Evolutionary conservation across 192 early-diverging fungal species (phyloP), one percentile per base, ranked within the genome.

Genomic region (Backusella morwellensis): DNA sequence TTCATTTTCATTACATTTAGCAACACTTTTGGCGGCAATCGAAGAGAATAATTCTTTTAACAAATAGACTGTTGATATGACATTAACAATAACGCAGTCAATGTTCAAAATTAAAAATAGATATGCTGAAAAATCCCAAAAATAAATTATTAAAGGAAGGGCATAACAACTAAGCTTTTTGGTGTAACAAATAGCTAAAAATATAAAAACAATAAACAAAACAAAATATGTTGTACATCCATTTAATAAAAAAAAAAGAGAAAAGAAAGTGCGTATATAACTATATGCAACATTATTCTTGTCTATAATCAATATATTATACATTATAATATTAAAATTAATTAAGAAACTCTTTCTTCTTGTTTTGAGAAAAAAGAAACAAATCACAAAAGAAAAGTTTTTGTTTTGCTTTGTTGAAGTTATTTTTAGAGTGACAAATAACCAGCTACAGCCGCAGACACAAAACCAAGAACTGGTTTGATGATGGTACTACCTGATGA

Each of bases 361-460:
- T 54, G 17, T 59, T 59, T 23, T 4, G 11, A 26, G 23, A 63
- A 26, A 63, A 63, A 63, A 29, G 11, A 63, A 63, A 29, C 26
- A 63, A 29, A 29, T 26, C 47, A 50, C 47, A 50, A 26, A 26
- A 63, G 23, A 59, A 59, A 29, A 26, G 6, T 8, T 59, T 40
- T 59, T 21, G 15, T 50, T 50, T 56, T 56, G 54, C 1, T 56
- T 59, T 63, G 56, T 63, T 63, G 56, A n/a, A 26, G 26, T 50
- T 63, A 63, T 63, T 63, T 63, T 63, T 63, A 72, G 44, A 72
- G 70, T 47, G 41, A 40, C 11, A 72, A 40, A 72, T 72, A 72
- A 72, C 70, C 70, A 44, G 70, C 70, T 44, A 72, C 8, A 29
- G 8, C 70, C 0, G 17, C 44, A 34, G 70, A 72, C 5, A 44